Percentiles rank a stretch among this genome's conserved stretches.
Conservation (phyloP, 2,329 filamentous ascomycete genomes). For the Aureobasidium vineae region DNA sequence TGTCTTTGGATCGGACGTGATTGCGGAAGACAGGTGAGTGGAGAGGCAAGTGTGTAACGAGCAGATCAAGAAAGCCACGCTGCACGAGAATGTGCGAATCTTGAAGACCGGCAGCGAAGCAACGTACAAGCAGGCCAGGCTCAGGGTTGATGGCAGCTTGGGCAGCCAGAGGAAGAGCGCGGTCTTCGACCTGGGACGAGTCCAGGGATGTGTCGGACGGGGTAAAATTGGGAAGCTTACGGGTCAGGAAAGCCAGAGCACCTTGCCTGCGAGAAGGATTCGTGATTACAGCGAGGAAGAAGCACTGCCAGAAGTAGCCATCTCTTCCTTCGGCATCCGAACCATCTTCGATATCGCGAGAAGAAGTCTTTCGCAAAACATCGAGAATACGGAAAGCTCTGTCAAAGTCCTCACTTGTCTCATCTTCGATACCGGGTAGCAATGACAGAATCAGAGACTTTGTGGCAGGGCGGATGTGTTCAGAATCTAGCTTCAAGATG, state of each 20-base stretch:
- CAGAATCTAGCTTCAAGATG: constrained; percentile 68
- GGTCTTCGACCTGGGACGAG: constrained; percentile 12
- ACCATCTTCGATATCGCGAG: constrained; percentile 49
- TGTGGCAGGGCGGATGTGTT: constrained; percentile 76
- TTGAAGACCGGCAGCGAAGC: constrained; percentile 82
- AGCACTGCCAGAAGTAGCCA: constrained; percentile 97
- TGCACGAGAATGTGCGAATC: constrained; percentile 92
- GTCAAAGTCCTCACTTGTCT: constrained; percentile 96
- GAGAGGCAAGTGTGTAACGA: constrained; percentile 86
- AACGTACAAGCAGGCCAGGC: constrained; percentile 83
- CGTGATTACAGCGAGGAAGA: constrained; percentile 91
- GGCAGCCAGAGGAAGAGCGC: constrained; percentile 47
- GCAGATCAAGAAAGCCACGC: constrained; percentile 85
- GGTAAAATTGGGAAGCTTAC: constrained; percentile 72
- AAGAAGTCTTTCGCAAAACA: constrained; percentile 69
- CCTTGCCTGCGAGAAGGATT: constrained; percentile 81
- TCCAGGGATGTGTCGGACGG: constrained; percentile 33
- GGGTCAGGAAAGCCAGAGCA: constrained; percentile 79
- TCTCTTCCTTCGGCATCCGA: constrained; percentile 55
- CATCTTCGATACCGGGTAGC: constrained; percentile 88
- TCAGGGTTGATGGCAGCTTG: constrained; percentile 81
- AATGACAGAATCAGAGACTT: constrained; percentile 89
- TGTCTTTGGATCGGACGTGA: constrained; percentile 68
- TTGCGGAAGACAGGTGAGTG: constrained; percentile 77
- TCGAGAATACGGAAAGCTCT: constrained; percentile 76